Evolutionary conservation across 1,139 yeast species (phyloP).

Genomic region (Entelexis paramagnoliae): DNA sequence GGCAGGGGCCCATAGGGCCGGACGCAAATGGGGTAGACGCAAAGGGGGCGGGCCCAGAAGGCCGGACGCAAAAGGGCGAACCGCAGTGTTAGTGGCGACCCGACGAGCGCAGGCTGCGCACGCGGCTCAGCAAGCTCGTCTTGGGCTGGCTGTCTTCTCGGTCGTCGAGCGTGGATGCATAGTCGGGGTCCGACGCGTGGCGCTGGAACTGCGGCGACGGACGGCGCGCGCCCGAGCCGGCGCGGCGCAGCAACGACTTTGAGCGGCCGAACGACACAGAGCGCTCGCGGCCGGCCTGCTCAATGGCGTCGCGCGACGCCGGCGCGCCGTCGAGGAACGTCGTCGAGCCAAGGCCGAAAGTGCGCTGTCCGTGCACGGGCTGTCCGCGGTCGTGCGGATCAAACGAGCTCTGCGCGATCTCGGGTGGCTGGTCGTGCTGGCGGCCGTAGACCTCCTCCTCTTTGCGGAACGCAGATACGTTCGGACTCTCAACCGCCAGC

Average conservation of each 20-base stretch:
- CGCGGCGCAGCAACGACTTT: conserved; percentile 23
- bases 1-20: too few species aligned
- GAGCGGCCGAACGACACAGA: conserved; percentile 19
- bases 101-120: conserved; percentile 51
- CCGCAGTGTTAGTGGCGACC: conserved; percentile 14
- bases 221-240: conserved; percentile 6
- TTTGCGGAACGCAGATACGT: conserved; percentile 34
- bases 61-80: too few species aligned
- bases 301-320: conserved; percentile 52
- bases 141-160: conserved; percentile 4
- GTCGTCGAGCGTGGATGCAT: neutral
- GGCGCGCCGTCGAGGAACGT: conserved; percentile 96
- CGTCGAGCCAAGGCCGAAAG: conserved; percentile 80
- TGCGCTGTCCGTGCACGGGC: conserved; percentile 73
- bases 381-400: conserved; percentile 60
- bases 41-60: too few species aligned
- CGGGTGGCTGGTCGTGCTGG: conserved; percentile 23
- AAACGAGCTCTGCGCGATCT: conserved; percentile 32
- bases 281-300: conserved; percentile 19
- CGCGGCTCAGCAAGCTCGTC: conserved; percentile 53
- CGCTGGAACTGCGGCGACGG: conserved; percentile 4
- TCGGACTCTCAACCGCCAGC: conserved; percentile 48
- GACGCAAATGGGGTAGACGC: too few species aligned
- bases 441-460: conserved; percentile 33
- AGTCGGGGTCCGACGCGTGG: conserved; percentile 4